Conservation (phyloP, 495 filamentous ascomycete genomes). For the Neurospora sp. region DNA sequence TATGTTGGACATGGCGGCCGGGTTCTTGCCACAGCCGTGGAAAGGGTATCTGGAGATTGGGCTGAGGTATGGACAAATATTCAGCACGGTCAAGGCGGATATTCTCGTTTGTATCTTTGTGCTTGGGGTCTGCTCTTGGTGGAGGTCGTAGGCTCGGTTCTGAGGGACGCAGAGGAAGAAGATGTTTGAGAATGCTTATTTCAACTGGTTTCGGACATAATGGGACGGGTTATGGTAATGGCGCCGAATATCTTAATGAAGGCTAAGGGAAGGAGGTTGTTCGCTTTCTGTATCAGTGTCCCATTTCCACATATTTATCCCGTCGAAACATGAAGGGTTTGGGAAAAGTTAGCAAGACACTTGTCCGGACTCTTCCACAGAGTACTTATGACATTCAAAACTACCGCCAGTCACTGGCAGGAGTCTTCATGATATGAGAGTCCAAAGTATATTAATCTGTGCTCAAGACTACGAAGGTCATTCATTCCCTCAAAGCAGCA, state of each 20-base stretch:
- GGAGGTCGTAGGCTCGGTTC: slow-evolving; percentile 24
- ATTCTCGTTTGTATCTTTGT: slow-evolving; percentile 67
- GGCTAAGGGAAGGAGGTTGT: not conserved
- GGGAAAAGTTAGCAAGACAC: not conserved
- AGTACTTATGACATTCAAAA: not conserved
- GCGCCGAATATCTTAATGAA: not conserved
- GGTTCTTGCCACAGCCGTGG: slow-evolving; percentile 48
- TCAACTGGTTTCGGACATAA: not conserved
- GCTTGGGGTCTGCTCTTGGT: slow-evolving; percentile 62
- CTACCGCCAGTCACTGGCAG: not conserved
- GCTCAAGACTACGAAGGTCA: not conserved
- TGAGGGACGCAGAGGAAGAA: not conserved
- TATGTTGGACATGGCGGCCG: slow-evolving; percentile 48
- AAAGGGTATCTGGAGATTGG: slow-evolving; percentile 47
- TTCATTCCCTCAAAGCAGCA: too few relatives aligned
- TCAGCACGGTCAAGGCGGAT: slow-evolving; percentile 50
- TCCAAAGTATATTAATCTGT: not conserved
- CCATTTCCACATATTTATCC: not conserved
- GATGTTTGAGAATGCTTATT: not conserved
- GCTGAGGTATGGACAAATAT: slow-evolving; percentile 60
- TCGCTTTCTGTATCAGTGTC: not conserved
- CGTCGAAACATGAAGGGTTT: not conserved
- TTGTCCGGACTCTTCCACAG: not conserved
- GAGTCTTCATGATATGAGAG: not conserved
- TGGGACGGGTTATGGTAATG: not conserved